phyloP scores from a whole-genome alignment of 2,329 filamentous ascomycete genomes.

The Nakataea oryzae region DNA sequence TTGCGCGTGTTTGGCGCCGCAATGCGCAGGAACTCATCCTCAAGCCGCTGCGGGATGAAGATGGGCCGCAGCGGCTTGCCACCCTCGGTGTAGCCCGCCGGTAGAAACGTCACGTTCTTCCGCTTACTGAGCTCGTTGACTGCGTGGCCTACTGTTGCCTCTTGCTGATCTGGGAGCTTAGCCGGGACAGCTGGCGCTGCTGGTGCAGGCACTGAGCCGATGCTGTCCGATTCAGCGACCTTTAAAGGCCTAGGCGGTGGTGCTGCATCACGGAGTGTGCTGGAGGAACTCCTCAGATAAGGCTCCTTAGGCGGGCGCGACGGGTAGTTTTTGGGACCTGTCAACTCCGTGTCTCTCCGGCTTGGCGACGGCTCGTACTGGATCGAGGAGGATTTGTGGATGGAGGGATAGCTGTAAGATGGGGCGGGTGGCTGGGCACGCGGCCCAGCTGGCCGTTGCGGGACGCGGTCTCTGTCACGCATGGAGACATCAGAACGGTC shows the following conservation, averaged over 20 bases:
- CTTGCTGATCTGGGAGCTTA: conserved; percentile 18
- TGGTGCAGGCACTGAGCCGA: conserved; percentile 1
- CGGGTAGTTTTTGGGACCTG: conserved; percentile 6
- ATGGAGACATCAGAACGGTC: conserved; percentile 13
- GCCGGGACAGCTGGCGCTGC: conserved; percentile 18
- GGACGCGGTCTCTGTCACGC: conserved; percentile 7
- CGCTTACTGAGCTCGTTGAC: conserved; percentile 8
- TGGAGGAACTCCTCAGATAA: conserved; percentile 4
- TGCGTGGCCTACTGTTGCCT: conserved; percentile 7
- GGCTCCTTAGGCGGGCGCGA: conserved; percentile 26
- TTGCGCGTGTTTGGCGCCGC: conserved; percentile 66
- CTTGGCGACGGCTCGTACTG: conserved; percentile 29
- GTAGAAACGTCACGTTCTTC: conserved; percentile 61
- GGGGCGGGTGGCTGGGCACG: not conserved
- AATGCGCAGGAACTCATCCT: conserved; percentile 61
- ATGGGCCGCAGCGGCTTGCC: conserved; percentile 78
- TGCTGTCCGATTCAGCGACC: not conserved
- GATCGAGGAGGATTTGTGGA: conserved; percentile 39
- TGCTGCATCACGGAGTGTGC: not conserved
- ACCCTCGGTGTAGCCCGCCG: conserved; percentile 81
- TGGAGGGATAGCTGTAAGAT: conserved; percentile 46
- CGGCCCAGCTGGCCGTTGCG: not conserved
- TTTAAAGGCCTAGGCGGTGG: conserved; percentile 2
- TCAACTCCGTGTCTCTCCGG: conserved; percentile 4
- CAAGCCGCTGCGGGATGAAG: conserved; percentile 71